These are phyloP conservation scores for Pharnaceum exiguum DNA, from an alignment of 148 eudicot genomes.

Conservation along the genomic window DNA sequence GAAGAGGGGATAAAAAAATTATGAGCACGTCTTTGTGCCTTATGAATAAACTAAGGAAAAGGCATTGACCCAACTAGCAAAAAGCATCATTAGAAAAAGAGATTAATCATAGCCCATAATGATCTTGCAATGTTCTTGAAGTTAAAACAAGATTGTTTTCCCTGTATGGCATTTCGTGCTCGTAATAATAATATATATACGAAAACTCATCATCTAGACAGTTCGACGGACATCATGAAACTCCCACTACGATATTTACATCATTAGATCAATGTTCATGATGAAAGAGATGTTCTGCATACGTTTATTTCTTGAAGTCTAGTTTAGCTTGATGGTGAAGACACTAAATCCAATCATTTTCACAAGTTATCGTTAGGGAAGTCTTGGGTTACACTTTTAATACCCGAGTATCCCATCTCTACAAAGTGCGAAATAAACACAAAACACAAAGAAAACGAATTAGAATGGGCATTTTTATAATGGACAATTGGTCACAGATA, in stretches of 20 bases:
- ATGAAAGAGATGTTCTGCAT: too few relatives aligned
- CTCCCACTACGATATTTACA: conserved; percentile 1
- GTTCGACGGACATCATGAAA: conserved; percentile 7
- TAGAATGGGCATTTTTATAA: too few relatives aligned
- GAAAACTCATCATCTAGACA: not conserved
- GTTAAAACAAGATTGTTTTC: not conserved
- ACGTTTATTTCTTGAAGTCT: too few relatives aligned
- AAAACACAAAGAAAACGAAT: too few relatives aligned
- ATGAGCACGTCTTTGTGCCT: conserved; percentile 2
- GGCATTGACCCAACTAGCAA: not conserved
- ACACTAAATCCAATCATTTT: not conserved
- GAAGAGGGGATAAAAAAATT: not conserved
- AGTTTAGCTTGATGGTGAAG: conserved; percentile 1
- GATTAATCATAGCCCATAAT: not conserved
- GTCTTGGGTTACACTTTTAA: too few relatives aligned
- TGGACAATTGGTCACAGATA: too few relatives aligned
- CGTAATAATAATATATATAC: not conserved
- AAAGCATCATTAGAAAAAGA: conserved; percentile 1
- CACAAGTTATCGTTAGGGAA: too few relatives aligned
- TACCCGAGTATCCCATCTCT: too few relatives aligned
- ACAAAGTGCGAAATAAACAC: too few relatives aligned
- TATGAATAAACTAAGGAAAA: not conserved
- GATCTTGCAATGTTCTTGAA: conserved; percentile 3
- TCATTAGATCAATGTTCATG: not conserved
- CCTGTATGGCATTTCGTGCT: conserved; percentile 1